Evolutionary conservation across 2,329 filamentous ascomycete genomes (phyloP).

Genomic region (Fusarium equiseti): DNA sequence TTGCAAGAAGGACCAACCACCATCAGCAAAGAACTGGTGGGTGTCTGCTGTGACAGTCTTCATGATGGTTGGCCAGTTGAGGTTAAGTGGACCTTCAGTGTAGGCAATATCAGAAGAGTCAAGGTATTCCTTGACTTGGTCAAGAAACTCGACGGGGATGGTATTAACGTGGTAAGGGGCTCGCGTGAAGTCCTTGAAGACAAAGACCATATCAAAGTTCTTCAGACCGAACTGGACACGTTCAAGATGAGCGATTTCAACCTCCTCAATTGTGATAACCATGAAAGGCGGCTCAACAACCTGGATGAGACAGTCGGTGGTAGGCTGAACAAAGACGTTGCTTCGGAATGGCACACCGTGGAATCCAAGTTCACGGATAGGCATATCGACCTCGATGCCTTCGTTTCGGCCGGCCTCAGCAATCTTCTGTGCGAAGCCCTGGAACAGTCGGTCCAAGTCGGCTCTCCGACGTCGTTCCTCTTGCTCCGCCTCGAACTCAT

Average conservation of each 20-base stretch:
- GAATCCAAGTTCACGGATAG: conserved; percentile 96
- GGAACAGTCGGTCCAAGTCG: conserved; percentile 96
- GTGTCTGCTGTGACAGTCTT: conserved; percentile 96
- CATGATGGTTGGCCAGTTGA: conserved; percentile 99
- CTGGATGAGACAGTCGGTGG: conserved; percentile 96
- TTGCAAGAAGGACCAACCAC: conserved; percentile 93
- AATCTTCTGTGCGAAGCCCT: conserved; percentile 96
- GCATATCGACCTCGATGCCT: conserved; percentile 93
- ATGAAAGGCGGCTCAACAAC: conserved; percentile 97
- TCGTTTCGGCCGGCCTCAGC: conserved; percentile 94
- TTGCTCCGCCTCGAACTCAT: conserved; percentile 98
- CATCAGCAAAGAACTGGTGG: conserved; percentile 94
- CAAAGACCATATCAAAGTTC: conserved; percentile 98
- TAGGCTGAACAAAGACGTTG: conserved; percentile 95
- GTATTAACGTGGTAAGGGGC: conserved; percentile 95
- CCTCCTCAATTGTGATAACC: conserved; percentile 93
- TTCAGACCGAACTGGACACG: conserved; percentile 97
- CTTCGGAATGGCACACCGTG: conserved; percentile 95
- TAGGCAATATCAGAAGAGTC: conserved; percentile 96
- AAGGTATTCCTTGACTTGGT: conserved; percentile 97
- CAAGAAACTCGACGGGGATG: conserved; percentile 93
- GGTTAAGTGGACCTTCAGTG: conserved; percentile 93
- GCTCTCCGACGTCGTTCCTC: conserved; percentile 91
- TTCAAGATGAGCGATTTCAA: conserved; percentile 95
- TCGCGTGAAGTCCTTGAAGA: conserved; percentile 97